Evolutionary conservation across 495 filamentous ascomycete species (phyloP).

Genomic region (Aspergillus indologenus): DNA sequence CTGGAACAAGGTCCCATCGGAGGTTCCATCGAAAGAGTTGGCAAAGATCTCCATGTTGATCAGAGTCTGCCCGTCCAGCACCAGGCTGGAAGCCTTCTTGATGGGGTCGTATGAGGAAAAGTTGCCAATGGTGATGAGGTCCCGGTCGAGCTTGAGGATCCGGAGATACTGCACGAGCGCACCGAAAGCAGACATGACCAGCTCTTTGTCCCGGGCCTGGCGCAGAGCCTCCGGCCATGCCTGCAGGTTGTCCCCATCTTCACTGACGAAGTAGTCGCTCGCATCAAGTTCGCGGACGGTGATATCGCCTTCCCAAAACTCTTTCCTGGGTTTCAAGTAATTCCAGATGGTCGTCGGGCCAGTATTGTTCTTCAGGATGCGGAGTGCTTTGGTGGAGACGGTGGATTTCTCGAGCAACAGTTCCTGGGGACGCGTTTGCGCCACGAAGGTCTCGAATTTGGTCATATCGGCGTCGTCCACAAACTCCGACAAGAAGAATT

Average conservation of each 20-base stretch:
- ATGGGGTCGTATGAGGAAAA: constrained; percentile 94
- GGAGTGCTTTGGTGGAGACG: constrained; percentile 76
- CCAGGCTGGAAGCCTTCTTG: constrained; percentile 84
- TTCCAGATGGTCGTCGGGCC: constrained; percentile 94
- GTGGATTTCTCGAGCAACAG: constrained; percentile 84
- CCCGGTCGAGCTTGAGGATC: constrained; percentile 82
- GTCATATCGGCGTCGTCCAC: constrained; percentile 91
- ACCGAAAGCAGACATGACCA: constrained; percentile 90
- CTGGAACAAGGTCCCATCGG: constrained; percentile 82
- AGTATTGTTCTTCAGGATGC: constrained; percentile 97
- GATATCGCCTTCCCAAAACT: constrained; percentile 88
- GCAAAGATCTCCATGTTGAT: constrained; percentile 97
- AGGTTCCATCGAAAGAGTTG: constrained; percentile 85
- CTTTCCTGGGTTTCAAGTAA: constrained; percentile 77
- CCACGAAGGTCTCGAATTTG: constrained; percentile 96
- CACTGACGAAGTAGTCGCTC: constrained; percentile 71
- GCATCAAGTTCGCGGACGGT: constrained; percentile 79
- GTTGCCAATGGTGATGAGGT: constrained; percentile 84
- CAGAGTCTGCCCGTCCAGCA: constrained; percentile 93
- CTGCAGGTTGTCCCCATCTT: constrained; percentile 58
- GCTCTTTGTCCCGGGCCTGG: constrained; percentile 71
- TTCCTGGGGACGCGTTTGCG: constrained; percentile 88
- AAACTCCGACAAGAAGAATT: constrained; percentile 90
- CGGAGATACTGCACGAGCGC: constrained; percentile 85
- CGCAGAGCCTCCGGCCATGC: constrained; percentile 78